Base-by-base conservation (phyloP, 371 early-diverging fungal species). In the Cokeromyces recurvatus region DNA sequence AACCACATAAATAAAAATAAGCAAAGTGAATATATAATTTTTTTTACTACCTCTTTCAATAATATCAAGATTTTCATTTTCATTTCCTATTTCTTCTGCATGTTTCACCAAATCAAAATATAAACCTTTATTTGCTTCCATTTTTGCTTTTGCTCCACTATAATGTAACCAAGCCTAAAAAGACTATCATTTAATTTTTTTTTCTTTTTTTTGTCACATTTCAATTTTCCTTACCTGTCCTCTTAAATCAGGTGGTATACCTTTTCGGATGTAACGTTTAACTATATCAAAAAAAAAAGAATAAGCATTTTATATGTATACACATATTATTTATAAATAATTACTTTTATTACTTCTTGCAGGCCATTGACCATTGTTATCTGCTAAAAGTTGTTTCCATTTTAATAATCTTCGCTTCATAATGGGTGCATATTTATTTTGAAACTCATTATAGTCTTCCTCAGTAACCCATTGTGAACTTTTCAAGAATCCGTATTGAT, bases 251-350 rank as follows among this genome's bases (percentile, higher is more conserved):
- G 83, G 64, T 38, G 93, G 93, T 43, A 92, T 85, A 8, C 93
- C 93, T 62, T 89, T 89, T 23, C 91, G 81, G 32, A 92, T 78
- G 47, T 85, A 85, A 35, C 90, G 69, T 48, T 91, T 91, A 24
- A 89, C 86, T 85, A 43, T 15, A 37, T 11, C 29, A 9, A 22
- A 21, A 44, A 32, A 34, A 45, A 19, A 14, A 35, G 35, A n/a
- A n/a, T n/a, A n/a, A n/a, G n/a, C n/a, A n/a, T n/a, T n/a, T n/a
- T n/a, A n/a, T n/a, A n/a, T n/a, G n/a, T n/a, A n/a, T n/a, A n/a
- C n/a, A n/a, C n/a, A n/a, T n/a, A n/a, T n/a, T n/a, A n/a, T n/a
- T n/a, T n/a, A n/a, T n/a, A n/a, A n/a, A 17, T 29, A 12, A 38
- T 57, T 71, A 84, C 84, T 57, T 76, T 85, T 85, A 32, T 72